Conservation (phyloP, 345 rosid genomes). For the Brassica incana region DNA sequence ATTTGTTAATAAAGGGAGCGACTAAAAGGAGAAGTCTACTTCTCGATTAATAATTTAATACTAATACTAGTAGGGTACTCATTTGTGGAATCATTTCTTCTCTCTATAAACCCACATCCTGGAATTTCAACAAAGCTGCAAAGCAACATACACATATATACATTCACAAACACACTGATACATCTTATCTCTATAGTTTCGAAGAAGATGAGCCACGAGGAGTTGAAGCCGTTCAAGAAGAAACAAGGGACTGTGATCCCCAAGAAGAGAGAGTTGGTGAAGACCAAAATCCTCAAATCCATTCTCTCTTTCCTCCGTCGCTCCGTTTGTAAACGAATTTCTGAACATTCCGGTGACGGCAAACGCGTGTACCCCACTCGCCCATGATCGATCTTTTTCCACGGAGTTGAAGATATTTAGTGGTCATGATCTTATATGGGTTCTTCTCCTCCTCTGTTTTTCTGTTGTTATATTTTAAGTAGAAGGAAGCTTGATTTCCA, state of each 20-base stretch:
- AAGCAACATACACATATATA: constrained; percentile 5
- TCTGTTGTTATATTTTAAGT: background rate
- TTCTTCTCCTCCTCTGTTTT: constrained; percentile 14
- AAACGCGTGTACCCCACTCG: constrained; percentile 25
- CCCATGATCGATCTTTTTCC: background rate
- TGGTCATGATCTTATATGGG: constrained; percentile 14
- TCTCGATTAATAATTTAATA: background rate
- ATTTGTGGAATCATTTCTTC: background rate
- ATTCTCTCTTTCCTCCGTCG: constrained; percentile 13
- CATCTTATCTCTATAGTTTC: background rate
- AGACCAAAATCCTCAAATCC: constrained; percentile 42
- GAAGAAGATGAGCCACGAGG: constrained; percentile 11
- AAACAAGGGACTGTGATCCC: constrained; percentile 48
- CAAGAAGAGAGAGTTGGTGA: constrained; percentile 44
- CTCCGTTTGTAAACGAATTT: background rate
- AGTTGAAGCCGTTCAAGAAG: constrained; percentile 39
- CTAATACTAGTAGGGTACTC: background rate
- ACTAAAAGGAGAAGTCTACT: background rate
- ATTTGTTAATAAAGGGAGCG: background rate
- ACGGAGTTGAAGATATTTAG: constrained; percentile 4
- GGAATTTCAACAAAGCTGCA: background rate
- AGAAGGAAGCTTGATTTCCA: background rate
- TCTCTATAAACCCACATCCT: constrained; percentile 10
- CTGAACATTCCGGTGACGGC: constrained; percentile 2
- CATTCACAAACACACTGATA: background rate